Base-by-base conservation (phyloP, 2,329 filamentous ascomycete species). In the Botrytis pseudocinerea region DNA sequence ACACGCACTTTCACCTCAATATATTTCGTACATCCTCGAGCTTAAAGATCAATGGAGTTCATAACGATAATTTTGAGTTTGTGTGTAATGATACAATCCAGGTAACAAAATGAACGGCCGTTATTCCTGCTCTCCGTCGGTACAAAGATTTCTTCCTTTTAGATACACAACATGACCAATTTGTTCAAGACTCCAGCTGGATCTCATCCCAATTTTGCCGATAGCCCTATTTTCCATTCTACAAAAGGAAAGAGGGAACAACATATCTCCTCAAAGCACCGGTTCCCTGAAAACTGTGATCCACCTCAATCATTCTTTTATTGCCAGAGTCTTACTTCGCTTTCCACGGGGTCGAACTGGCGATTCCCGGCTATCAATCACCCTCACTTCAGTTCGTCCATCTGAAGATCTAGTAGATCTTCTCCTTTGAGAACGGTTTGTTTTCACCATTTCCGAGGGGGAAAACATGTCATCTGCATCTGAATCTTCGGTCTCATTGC, bases 381-480 rank as follows among this genome's bases (percentile, higher is more conserved):
- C 61, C 22, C 68, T 20, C 22, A 12, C 32, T 60, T 42, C 54
- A n/a, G 40, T n/a, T 59, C 46, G 64, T 6, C n/a, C 14, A 35
- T 35, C 28, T 35, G 20, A 46, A 70, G 68, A 42, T 70, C 54
- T 69, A 60, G 40, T 70, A 32, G 20, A 44, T 44, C n/a, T 42
- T 35, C 54, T 70, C 20, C 28, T 35, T 38, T n/a, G 54, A 16
- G 40, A 6, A 46, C 38, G 40, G 6, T 35, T 44, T 35, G 10
- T 22, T 44, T 38, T 61, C 38, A 44, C 38, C 12, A 46, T 9
- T 20, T 61, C 54, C 12, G 66, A 61, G 20, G 54, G 54, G 12
- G 68, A 61, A 38, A 68, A 35, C 40, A 61, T 60, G 14, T 61
- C 54, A 2, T 70, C 40, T 20, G 54, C 68, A 10, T 70, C 68